Base-by-base conservation (phyloP, 2,329 filamentous ascomycete species). In the Colletotrichum gigasporum region DNA sequence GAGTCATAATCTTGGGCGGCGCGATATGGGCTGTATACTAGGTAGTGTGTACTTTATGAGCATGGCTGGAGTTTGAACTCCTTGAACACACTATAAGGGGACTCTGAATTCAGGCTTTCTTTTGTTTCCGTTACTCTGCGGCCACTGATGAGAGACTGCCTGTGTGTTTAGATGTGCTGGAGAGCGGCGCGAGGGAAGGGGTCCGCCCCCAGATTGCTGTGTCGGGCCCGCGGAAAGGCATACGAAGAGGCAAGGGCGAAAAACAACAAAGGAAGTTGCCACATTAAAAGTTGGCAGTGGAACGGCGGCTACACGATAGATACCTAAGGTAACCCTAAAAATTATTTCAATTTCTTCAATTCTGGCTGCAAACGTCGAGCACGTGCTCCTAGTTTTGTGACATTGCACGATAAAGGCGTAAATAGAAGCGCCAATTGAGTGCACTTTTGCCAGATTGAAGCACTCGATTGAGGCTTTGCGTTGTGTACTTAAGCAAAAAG, bases 21-120 rank as follows among this genome's bases (percentile, higher is more conserved):
- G 63, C 51, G 63, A 52, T 56, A 63, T 65, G 58, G 58, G 63
- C 59, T 65, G 63, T 65, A 65, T 63, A 65, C 51, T 65, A 65
- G 58, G 63, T 52, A 63, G 63, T 65, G 59, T 63, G 59, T 65
- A 34, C 55, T 64, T 54, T 32, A 44, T 16, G 32, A 61, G 57
- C 50, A 61, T 53, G 20, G 48, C 18, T 32, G 39, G n/a, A 53
- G 61, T 61, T 63, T 63, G 20, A 65, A 52, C 59, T 65, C 54
- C 63, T 53, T 58, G 57, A 56, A 60, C 64, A 47, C 63, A 66
- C 62, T 63, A 62, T 48, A 62, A 30, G 56, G 62, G 48, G 62
- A 62, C 42, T 62, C 44, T 65, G 57, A 65, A 62, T 62, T 62
- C 62, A 62, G 50, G 62, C 42, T 62, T 65, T 65, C 48, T 61